Percentiles rank a stretch among this genome's conserved stretches.
These are phyloP conservation scores for Chlamydomonas sp. DNA, from an alignment of 139 green algal species.

Conservation along the genomic window DNA sequence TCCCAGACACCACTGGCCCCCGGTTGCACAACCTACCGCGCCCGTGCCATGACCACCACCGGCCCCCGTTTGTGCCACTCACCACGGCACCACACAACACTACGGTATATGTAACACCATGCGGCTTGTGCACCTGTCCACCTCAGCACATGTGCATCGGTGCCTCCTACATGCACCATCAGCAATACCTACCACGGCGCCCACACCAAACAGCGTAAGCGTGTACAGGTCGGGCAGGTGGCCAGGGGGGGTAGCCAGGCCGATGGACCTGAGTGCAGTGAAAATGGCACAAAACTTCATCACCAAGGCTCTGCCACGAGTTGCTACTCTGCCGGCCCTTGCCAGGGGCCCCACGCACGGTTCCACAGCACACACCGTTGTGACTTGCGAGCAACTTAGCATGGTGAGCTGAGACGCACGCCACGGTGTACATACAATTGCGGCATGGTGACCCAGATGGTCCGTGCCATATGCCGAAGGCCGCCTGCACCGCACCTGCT, in stretches of 20 bases:
- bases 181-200: slow-evolving; percentile 70
- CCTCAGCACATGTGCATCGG: neutral
- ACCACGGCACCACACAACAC: no score
- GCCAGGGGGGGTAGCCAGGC: slow-evolving; percentile 80
- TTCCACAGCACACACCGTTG: no score
- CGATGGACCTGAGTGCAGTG: slow-evolving; percentile 82
- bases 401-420: neutral
- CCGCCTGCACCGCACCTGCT: neutral
- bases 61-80: no score
- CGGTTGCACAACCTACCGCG: no score
- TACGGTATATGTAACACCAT: no score
- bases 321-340: no score
- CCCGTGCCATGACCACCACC: no score
- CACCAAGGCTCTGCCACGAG: no score
- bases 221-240: slow-evolving; percentile 77
- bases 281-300: neutral
- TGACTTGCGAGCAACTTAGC: no score
- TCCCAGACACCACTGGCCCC: no score
- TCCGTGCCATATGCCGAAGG: neutral
- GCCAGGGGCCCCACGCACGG: no score
- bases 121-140: no score
- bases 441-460: neutral
- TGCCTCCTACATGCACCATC: neutral
- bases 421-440: neutral
- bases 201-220: slow-evolving; percentile 85